Base-by-base conservation (phyloP, 441 rosid genomes). In the Capsella rubella region DNA sequence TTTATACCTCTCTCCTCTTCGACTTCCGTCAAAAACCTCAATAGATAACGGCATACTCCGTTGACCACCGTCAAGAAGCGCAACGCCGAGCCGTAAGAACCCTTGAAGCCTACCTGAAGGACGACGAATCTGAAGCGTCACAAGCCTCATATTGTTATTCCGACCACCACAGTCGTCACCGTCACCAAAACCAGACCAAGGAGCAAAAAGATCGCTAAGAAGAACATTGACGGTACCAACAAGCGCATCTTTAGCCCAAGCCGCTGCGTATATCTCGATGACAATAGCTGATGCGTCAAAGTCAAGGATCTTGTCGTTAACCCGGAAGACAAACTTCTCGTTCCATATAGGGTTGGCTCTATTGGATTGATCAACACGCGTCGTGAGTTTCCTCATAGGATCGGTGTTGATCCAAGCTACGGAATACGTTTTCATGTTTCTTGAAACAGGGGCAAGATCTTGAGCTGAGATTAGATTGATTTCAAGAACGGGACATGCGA, bases 81-180 rank as follows among this genome's bases (percentile, higher is more conserved):
- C 83, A 11, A 91, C 87, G 0, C 98, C 93, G 76, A 95, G 60
- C 34, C 90, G 87, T 27, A 95, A 76, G 15, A 94, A 85, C 14
- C 98, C 99, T 16, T 91, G 97, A 0, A 97, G 97, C 25, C 98
- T 84, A 1, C 99, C 98, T 0, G 96, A 93, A 0, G 96, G 96
- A 0, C 98, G 95, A 28, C 94, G 92, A 8, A 95, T 76, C 74
- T 93, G 96, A 16, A 95, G 88, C 10, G 96, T 84, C 13, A 90
- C 90, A 46, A 86, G 84, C 31, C 88, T 76, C 85, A 83, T 84
- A 49, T 81, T 81, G 62, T 76, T 75, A 9, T 77, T 70, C 4
- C 80, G 65, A 11, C 80, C 77, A 5, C 69, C 78, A 31, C 73
- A 56, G 4, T 77, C 72, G 1, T 77, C 69, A 1, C 80, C 80